Base-by-base conservation (phyloP, 2,329 filamentous ascomycete genomes). In the Exutisphaerella laricina region DNA sequence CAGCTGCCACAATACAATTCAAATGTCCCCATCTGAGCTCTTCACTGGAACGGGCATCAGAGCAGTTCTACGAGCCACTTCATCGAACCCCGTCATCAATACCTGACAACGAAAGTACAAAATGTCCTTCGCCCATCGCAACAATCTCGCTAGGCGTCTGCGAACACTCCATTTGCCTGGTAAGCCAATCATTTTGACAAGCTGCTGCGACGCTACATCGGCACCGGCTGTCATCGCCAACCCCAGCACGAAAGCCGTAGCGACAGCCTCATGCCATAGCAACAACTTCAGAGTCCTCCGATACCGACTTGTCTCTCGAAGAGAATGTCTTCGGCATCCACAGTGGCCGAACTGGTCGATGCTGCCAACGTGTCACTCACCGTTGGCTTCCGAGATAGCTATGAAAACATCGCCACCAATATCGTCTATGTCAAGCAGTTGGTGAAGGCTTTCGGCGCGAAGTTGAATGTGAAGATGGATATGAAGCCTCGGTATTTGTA, bases 321-420 rank as follows among this genome's bases (percentile, higher is more conserved):
- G 65, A 70, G 26, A 80, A 80, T 49, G 61, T 82, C 22, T 59
- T 64, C 1, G 70, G 70, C 9, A 64, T 76, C 26, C 50, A 58
- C 3, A 60, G 60, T 8, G 69, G 82, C 43, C 0, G 58, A 64
- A 1, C 58, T 73, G 3, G 68, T 69, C 9, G 57, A 56, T 8
- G 52, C 62, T 8, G 61, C 66, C 28, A 60, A 65, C 4, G 61
- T 75, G 2, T 75, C 77, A 0, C 58, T 82, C 1, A 75, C 73
- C 0, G 74, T 73, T 3, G 79, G 82, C 53, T 57, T 81, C 2
- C 77, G 80, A 57, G 78, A 82, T 53, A 78, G 78, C 0, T 82
- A 80, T 48, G 72, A 71, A 2, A 59, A 68, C 13, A 66, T 78
- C 2, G 68, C 63, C 3, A 65, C 70, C 4, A 71, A 67, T 0